These are phyloP conservation scores for Schizopora paradoxa DNA, from an alignment of 1,284 basidiomycete species.

Conservation along the genomic window DNA sequence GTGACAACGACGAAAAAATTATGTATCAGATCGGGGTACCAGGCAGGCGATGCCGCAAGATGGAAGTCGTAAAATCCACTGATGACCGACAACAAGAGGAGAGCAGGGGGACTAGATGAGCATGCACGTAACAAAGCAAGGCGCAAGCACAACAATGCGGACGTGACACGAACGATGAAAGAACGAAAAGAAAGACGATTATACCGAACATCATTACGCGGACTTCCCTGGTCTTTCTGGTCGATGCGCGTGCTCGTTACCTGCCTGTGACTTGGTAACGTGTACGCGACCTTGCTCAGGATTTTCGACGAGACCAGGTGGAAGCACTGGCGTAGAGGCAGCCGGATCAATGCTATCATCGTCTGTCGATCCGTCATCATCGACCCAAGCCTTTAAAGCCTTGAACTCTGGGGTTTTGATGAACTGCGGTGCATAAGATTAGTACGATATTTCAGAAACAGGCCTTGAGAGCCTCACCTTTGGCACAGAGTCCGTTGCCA, in stretches of 20 bases:
- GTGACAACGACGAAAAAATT: conserved; percentile 12
- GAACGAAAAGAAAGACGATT: conserved; percentile 4
- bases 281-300: conserved; percentile 78
- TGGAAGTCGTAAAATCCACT: not conserved
- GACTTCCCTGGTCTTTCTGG: conserved; percentile 32
- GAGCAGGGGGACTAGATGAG: conserved; percentile 11
- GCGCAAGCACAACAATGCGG: conserved; percentile 21
- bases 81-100: conserved; percentile 19
- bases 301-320: conserved; percentile 54
- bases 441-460: conserved; percentile 6
- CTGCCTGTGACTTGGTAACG: conserved; percentile 76
- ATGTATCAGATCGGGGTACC: conserved; percentile 8
- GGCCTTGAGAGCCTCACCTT: conserved; percentile 51
- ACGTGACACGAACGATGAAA: conserved; percentile 26
- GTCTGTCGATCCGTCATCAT: conserved; percentile 62
- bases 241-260: conserved; percentile 50
- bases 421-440: conserved; percentile 45
- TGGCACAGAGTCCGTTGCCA: conserved; percentile 97
- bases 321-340: conserved; percentile 46
- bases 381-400: conserved; percentile 68
- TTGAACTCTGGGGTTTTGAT: conserved; percentile 78
- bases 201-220: conserved; percentile 13
- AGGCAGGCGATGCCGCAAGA: not conserved
- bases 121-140: conserved; percentile 18
- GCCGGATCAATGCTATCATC: conserved; percentile 54